Conservation (phyloP, 768 basidiomycete genomes). For the Boletus huronensis region DNA sequence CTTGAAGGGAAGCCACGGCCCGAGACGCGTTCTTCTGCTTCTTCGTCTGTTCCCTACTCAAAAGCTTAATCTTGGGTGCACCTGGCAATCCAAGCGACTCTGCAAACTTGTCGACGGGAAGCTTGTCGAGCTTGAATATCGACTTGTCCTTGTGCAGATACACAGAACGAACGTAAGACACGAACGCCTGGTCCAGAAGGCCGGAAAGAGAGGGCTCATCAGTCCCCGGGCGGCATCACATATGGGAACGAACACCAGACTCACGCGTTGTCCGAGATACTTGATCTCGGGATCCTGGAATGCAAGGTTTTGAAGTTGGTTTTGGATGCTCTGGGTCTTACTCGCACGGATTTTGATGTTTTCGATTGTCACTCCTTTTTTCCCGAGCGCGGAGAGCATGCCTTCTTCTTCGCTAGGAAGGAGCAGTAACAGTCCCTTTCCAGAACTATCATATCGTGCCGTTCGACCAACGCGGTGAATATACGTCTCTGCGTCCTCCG, state of each 20-base stretch:
- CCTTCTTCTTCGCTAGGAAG: conserved; percentile 92
- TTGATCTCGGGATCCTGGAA: conserved; percentile 98
- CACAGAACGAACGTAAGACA: conserved; percentile 91
- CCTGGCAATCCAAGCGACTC: conserved; percentile 91
- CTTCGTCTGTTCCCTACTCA: conserved; percentile 63
- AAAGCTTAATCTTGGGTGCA: conserved; percentile 91
- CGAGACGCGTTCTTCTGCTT: conserved; percentile 72
- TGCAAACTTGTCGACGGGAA: conserved; percentile 82
- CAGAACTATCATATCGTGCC: conserved; percentile 87
- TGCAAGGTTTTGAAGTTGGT: conserved; percentile 86
- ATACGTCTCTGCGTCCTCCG: conserved; percentile 96
- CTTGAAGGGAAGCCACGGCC: conserved; percentile 35
- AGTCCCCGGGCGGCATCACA: too few species aligned
- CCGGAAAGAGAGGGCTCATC: neutral
- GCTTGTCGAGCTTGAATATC: conserved; percentile 80
- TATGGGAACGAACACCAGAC: conserved; percentile 35
- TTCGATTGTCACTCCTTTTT: conserved; percentile 67
- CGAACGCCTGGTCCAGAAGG: conserved; percentile 64
- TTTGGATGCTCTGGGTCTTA: conserved; percentile 81
- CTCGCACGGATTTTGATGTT: conserved; percentile 87
- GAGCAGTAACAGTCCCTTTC: conserved; percentile 79
- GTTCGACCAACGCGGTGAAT: conserved; percentile 96
- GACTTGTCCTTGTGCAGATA: conserved; percentile 92
- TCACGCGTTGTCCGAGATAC: conserved; percentile 88
- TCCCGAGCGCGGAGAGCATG: conserved; percentile 67